Conservation (phyloP, 371 early-diverging fungal species). For the Mucor circinelloides region DNA sequence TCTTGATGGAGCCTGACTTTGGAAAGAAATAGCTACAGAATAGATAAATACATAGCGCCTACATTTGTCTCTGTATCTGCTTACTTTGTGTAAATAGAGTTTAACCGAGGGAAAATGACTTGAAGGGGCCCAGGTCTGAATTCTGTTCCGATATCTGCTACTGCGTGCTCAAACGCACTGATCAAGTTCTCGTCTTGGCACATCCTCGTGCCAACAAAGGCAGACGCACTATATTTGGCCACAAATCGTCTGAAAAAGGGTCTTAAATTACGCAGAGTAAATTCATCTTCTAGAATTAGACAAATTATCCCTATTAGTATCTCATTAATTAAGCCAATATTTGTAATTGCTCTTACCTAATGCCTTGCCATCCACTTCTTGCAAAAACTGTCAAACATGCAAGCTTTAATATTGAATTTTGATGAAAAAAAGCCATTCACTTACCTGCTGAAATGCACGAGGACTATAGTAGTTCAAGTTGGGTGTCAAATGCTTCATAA, state of each 20-base stretch:
- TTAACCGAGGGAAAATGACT: slow-evolving; percentile 29
- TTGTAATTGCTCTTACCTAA: not conserved
- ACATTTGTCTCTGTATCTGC: not conserved
- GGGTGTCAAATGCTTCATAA: slow-evolving; percentile 30
- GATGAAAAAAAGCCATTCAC: not conserved
- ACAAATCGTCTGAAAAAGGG: slow-evolving; percentile 21
- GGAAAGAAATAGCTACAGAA: slow-evolving; percentile 2
- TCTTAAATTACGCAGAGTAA: not conserved
- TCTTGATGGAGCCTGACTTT: not conserved
- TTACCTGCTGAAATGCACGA: slow-evolving; percentile 24
- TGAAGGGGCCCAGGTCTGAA: slow-evolving; percentile 13
- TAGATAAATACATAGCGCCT: not conserved
- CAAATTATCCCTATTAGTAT: not conserved
- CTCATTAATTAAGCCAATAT: not conserved
- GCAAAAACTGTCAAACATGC: not conserved
- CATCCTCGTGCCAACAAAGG: slow-evolving; percentile 20
- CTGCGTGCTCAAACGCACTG: slow-evolving; percentile 13
- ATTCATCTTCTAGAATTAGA: not conserved
- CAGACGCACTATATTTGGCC: slow-evolving; percentile 20
- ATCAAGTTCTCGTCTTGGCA: slow-evolving; percentile 12
- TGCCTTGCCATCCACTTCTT: not conserved
- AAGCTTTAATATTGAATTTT: not conserved
- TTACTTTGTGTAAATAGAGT: slow-evolving; percentile 30
- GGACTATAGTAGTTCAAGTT: slow-evolving; percentile 29
- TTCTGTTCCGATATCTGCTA: slow-evolving; percentile 16